phyloP scores from a whole-genome alignment of 148 eudicot genomes.

The Nepenthes mirabilis region DNA sequence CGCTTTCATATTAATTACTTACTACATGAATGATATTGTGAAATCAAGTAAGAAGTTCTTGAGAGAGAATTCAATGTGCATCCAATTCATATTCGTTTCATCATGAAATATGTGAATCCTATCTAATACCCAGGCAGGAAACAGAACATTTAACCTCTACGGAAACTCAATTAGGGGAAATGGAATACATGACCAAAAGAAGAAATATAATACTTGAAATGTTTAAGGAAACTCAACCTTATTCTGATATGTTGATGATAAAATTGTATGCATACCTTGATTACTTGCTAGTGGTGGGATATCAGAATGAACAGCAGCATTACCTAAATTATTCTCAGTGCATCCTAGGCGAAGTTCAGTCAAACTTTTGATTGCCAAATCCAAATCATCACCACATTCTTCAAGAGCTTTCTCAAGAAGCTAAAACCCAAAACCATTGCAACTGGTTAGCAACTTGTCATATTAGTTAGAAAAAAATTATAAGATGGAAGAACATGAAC shows the following conservation, averaged over 20 bases:
- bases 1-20: too few relatives aligned
- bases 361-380: conserved; percentile 61
- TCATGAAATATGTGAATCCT: too few relatives aligned
- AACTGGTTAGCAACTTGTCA: too few relatives aligned
- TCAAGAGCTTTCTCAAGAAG: conserved; percentile 66
- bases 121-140: too few relatives aligned
- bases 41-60: too few relatives aligned
- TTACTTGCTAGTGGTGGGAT: conserved; percentile 17
- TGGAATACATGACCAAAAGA: background rate
- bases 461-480: too few relatives aligned
- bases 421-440: conserved; percentile 3
- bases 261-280: conserved; percentile 21
- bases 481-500: too few relatives aligned
- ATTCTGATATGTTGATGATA: background rate
- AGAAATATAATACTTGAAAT: background rate
- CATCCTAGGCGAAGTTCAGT: conserved; percentile 63
- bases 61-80: too few relatives aligned
- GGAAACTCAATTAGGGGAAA: too few relatives aligned
- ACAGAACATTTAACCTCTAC: too few relatives aligned
- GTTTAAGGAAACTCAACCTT: background rate
- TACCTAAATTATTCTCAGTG: conserved; percentile 15
- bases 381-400: conserved; percentile 66
- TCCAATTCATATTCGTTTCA: too few relatives aligned
- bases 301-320: conserved; percentile 21
- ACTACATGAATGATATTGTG: too few relatives aligned